Evolutionary conservation across 202 grass and related monocot species (phyloP), one percentile per base, ranked within the genome.

Genomic region (Zoysia matrella): DNA sequence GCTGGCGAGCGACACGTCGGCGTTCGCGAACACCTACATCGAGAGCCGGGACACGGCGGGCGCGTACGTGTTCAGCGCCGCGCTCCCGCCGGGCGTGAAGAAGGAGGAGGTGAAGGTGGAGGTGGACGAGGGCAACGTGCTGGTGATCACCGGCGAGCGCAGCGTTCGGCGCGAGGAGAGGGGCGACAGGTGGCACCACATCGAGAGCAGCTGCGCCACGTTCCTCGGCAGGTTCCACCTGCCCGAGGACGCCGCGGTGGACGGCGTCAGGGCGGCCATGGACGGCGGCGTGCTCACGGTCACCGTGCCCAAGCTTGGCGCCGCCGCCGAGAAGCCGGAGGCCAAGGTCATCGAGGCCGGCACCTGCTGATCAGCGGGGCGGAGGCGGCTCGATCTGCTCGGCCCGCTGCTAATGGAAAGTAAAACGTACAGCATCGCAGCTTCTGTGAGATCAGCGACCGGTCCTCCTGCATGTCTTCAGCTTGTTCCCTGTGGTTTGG

Each of bases 71-170:
- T 30, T 30, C 22, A 30, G 22, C 22, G 22, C 22, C 22, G 22
- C 22, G 22, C 22, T 30, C 22, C 22, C 22, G 22, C 22, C 22
- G 22, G 22, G 22, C 22, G 22, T 30, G 22, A 30, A 30, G 22
- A 30, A 30, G 22, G 22, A 30, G 22, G 22, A 30, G 22, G 22
- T 30, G 22, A 30, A 30, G 22, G 22, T 30, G 56, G 94, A 93
- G 62, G 91, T 97, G 76, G 89, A 97, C 67, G 87, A 88, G 9
- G 91, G 75, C 44, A 84, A 86, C 65, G 86, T 94, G 52, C 79
- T 97, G 1, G 65, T 79, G 44, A 97, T 93, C 75, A 81, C 73
- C 62, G 91, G 86, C 6, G 30, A 91, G 82, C 86, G 86, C 52
- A 75, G 78, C 66, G 60, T 82, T 1, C 70, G 81, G 6, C 67